Evolutionary conservation across 2,329 filamentous ascomycete species (phyloP), one percentile per base, ranked within the genome.

Genomic region (Lecanicillium sp.): DNA sequence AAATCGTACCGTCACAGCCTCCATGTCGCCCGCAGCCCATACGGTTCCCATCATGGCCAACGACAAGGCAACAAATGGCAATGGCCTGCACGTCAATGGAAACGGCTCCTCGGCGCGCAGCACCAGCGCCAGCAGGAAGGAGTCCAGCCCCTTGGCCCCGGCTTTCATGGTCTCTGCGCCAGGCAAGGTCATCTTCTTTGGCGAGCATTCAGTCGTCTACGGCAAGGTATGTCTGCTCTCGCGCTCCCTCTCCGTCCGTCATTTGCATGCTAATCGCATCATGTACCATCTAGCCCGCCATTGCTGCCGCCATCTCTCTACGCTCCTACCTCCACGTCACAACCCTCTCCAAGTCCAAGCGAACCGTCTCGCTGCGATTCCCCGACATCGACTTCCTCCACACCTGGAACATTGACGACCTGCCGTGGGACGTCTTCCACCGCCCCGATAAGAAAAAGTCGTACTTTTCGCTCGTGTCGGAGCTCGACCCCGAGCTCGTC

Each of bases 131-230:
- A 59, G 65, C 35, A 73, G 77, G 57, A 81, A 77, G 50, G 63
- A 69, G 44, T 81, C 77, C 10, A 77, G 65, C 40, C 78, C 78
- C 4, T 77, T 82, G 77, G 78, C 92, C 64, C 89, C 90, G 31
- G 71, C 89, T 44, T 98, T 98, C 59, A 95, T 98, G 86, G 89
- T 97, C 41, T 97, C 92, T 13, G 90, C 94, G 3, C 92, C 92
- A 0, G 94, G 90, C 47, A 98, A 98, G 61, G 92, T 96, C 56
- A 98, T 98, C 59, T 87, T 97, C 38, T 97, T 90, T 65, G 92
- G 92, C 49, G 92, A 98, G 62, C 92, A 98, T 66, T 85, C 92
- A 3, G 92, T 97, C n/a, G 92, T 98, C 15, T 80, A 98, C 57
- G 89, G 89, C 56, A 97, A 96, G 77, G 84, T 86, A 66, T 40